Evolutionary conservation across 441 rosid species (phyloP), one percentile per base, ranked within the genome.

Genomic region (Adansonia grandidieri): DNA sequence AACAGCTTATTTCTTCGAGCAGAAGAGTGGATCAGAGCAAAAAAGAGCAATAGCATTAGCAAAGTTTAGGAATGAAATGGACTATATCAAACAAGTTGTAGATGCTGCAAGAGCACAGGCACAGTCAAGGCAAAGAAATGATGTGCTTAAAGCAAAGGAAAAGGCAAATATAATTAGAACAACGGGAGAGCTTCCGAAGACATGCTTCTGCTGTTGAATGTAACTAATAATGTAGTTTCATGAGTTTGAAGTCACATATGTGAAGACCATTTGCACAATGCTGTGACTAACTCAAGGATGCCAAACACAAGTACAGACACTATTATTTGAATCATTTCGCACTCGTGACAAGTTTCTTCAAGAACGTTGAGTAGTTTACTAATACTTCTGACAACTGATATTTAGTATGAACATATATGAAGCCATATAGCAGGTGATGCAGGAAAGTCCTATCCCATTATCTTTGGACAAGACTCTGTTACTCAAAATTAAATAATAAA

Each of bases 41-140:
- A 85, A 45, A 75, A 88, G 90, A 85, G 3, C 74, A 65, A 87
- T 81, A 81, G 91, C 91, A 7, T 66, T 80, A 61, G 80, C 83
- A 74, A 78, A 80, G 15, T 96, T 80, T 71, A 80, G 45, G 24
- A 78, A 75, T 0, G 85, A 89, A 44, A 84, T 86, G 77, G 89
- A 85, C 48, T 61, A 80, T 47, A 87, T 91, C 37, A 85, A 75
- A 62, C 76, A 81, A 80, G 88, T 93, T 8, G 91, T 85, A 62
- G 92, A 72, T 53, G 92, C 79, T 72, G 97, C 98, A 71, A 90
- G 84, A 82, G 88, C 88, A 61, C 80, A 88, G 86, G 94, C 92
- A 45, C 78, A 73, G 73, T 87, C 90, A 79, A 92, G 82, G 71
- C 81, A 79, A 69, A 73, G 74, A 71, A 89, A 88, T 0, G 91